Base-by-base conservation (phyloP, 2,329 filamentous ascomycete species). In the Cercospora zeina region DNA sequence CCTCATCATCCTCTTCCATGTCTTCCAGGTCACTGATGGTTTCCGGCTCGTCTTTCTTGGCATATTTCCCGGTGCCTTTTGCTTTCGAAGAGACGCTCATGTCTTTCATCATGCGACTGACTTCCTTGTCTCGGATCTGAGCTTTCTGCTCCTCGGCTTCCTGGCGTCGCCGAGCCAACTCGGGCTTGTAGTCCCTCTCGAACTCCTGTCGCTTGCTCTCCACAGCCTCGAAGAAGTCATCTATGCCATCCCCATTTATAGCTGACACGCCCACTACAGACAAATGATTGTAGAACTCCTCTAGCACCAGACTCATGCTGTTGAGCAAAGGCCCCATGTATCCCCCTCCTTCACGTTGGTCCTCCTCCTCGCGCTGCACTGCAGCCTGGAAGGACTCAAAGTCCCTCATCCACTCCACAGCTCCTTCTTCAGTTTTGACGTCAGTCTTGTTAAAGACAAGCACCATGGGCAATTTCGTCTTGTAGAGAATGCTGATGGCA, bases 401-500 rank as follows among this genome's bases (percentile, higher is more conserved):
- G 76, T 99, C 93, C 5, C 93, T 96, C 95, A 99, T 99, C 95
- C 96, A 99, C 74, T 97, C 92, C 78, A 93, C 95, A 1, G 93
- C 95, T 27, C 85, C 84, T 0, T 92, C 91, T 73, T 96, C 91
- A 71, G 96, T 89, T 75, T 96, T 91, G 45, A 96, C 91, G 72
- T 99, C 95, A 0, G 93, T 97, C 81, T 99, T 99, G 82, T 99
- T 99, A 83, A 99, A 97, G 10, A 99, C 95, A 7, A 99, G 80
- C 58, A 99, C 96, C 95, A 99, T 99, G 24, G 95, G 95, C 0
- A 99, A 82, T 75, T 96, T 96, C 1, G 93, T 97, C 81, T 97
- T 97, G 85, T 99, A 99, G 14, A 99, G 85, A 67, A 99, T 99
- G 63, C 90, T 96, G 82, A 95, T 97, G 21, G 95, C 95, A 77